These are phyloP conservation scores for Botrytis byssoidea DNA, from an alignment of 2,329 filamentous ascomycete genomes.

Conservation along the genomic window DNA sequence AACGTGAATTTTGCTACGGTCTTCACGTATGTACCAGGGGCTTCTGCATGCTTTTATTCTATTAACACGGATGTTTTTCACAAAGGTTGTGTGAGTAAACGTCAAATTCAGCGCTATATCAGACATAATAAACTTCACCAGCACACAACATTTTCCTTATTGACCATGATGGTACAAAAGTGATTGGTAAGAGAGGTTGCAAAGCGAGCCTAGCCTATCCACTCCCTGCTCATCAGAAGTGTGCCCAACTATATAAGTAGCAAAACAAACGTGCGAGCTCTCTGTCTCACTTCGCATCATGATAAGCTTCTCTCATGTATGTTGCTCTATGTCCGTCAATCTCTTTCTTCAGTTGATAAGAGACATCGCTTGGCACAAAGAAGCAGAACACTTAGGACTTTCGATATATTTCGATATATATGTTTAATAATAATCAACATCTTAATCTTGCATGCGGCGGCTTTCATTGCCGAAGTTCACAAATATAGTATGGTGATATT, in stretches of 20 bases:
- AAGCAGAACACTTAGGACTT: neutral
- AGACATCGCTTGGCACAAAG: neutral
- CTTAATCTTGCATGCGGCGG: neutral
- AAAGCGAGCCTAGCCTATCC: neutral
- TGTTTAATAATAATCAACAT: too few species aligned
- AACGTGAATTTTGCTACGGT: too few species aligned
- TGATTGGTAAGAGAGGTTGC: neutral
- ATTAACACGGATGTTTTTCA: neutral
- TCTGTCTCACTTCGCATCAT: neutral
- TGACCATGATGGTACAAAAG: neutral
- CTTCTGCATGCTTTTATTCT: neutral
- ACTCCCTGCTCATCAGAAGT: neutral
- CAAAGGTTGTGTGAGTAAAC: too few species aligned
- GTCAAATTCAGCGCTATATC: neutral
- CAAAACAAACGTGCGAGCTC: too few species aligned
- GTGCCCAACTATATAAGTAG: accelerated
- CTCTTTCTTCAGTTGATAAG: neutral
- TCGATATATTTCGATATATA: too few species aligned
- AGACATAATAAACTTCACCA: neutral
- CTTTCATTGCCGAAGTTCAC: neutral
- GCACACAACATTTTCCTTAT: neutral
- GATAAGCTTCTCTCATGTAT: neutral
- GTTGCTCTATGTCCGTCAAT: too few species aligned
- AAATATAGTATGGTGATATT: neutral
- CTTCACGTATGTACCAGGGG: too few species aligned